Conservation (phyloP, 441 rosid genomes). For the Flueggea neowawraea region DNA sequence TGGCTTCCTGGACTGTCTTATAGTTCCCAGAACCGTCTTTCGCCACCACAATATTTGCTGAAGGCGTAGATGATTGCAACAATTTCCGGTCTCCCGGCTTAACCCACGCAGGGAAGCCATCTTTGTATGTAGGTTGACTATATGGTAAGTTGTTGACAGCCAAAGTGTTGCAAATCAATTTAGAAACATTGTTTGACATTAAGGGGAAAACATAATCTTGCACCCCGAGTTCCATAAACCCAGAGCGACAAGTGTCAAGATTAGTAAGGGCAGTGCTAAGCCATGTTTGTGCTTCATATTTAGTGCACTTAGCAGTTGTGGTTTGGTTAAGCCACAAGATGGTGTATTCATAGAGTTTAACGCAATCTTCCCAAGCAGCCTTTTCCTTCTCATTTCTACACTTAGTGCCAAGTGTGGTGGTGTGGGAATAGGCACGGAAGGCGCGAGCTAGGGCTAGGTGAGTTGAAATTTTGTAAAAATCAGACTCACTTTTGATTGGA, state of each 20-base stretch:
- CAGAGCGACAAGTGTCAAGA: slow-evolving; percentile 66
- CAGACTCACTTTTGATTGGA: slow-evolving; percentile 22
- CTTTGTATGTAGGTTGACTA: slow-evolving; percentile 32
- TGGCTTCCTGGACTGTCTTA: slow-evolving; percentile 55
- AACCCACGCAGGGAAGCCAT: slow-evolving; percentile 71
- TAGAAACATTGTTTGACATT: slow-evolving; percentile 58
- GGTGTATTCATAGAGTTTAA: slow-evolving; percentile 47
- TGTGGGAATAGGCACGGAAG: slow-evolving; percentile 24
- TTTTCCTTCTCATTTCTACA: slow-evolving; percentile 41
- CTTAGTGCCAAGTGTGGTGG: slow-evolving; percentile 31
- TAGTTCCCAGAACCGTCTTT: slow-evolving; percentile 66
- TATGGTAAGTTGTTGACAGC: slow-evolving; percentile 38
- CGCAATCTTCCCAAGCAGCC: slow-evolving; percentile 85
- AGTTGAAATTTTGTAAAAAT: slow-evolving; percentile 35
- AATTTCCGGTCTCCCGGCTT: slow-evolving; percentile 58
- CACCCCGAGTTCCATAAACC: slow-evolving; percentile 62
- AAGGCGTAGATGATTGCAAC: slow-evolving; percentile 34
- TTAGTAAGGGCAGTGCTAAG: slow-evolving; percentile 81
- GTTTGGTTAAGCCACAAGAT: slow-evolving; percentile 55
- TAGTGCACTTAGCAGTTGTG: slow-evolving; percentile 26
- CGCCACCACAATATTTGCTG: slow-evolving; percentile 67
- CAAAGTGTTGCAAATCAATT: slow-evolving; percentile 58
- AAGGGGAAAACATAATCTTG: slow-evolving; percentile 48
- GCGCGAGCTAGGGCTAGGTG: slow-evolving; percentile 35
- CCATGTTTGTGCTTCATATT: slow-evolving; percentile 76